Evolutionary conservation across 2,329 filamentous ascomycete genomes (phyloP).

Genomic region (Botrytis pseudocinerea): DNA sequence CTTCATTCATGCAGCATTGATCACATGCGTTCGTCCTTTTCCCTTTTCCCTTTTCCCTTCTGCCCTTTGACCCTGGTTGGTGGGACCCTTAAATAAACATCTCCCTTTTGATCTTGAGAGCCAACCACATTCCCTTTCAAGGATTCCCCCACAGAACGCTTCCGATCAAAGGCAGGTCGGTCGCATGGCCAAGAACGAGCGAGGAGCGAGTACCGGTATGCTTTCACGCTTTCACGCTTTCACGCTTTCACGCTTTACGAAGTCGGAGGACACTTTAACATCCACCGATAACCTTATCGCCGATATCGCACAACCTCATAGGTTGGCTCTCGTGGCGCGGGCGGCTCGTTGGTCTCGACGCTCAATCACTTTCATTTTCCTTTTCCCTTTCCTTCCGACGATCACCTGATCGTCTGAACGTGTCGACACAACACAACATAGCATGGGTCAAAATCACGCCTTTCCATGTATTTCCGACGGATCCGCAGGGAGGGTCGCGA

Average conservation of each 20-base stretch:
- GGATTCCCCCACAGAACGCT: not conserved
- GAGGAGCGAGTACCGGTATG: not conserved
- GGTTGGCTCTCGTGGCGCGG: not conserved
- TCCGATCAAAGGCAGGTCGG: not conserved
- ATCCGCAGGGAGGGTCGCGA: accelerated
- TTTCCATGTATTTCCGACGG: not conserved
- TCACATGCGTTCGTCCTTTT: not conserved
- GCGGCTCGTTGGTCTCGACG: too few species aligned
- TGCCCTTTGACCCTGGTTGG: not conserved
- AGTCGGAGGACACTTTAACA: not conserved
- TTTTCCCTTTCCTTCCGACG: not conserved
- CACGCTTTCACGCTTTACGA: not conserved
- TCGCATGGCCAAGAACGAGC: not conserved
- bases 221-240: not conserved
- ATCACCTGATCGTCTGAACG: not conserved
- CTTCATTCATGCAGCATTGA: not conserved
- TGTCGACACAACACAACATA: not conserved
- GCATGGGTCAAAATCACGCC: not conserved
- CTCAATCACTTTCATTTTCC: too few species aligned
- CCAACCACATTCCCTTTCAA: not conserved
- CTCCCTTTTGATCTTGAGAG: not conserved
- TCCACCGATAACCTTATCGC: not conserved
- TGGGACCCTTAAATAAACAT: not conserved
- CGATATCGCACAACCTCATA: not conserved
- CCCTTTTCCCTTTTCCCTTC: too few species aligned